These are phyloP conservation scores for Elymus sibiricus DNA, from an alignment of 176 grass and related monocot species.

Conservation along the genomic window DNA sequence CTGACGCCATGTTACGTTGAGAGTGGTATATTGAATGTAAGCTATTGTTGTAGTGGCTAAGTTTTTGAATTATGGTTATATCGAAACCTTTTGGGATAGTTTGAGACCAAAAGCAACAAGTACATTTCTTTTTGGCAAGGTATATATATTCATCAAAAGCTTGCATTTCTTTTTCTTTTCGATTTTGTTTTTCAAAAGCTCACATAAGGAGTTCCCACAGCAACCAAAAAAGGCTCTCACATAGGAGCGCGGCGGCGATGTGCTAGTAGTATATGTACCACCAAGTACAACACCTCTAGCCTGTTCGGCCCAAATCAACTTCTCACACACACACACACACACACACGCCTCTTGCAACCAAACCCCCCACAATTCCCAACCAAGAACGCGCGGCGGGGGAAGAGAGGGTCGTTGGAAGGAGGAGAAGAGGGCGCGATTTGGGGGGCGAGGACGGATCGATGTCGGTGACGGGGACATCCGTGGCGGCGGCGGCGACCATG, in stretches of 20 bases:
- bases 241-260: neutral
- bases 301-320: constrained; percentile 15
- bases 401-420: neutral
- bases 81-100: no score
- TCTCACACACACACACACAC: neutral
- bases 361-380: neutral
- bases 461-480: constrained; percentile 39
- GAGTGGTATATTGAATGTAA: no score
- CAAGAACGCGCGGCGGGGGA: constrained; percentile 28
- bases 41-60: no score
- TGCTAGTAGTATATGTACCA: neutral
- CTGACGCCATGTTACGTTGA: no score
- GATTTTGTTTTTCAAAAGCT: no score
- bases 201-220: no score
- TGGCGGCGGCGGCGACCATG: constrained; percentile 45
- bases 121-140: no score
- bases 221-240: neutral
- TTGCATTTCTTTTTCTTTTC: no score
- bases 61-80: no score
- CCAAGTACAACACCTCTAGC: neutral
- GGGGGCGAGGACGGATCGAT: neutral
- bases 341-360: neutral
- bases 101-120: no score
- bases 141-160: no score
- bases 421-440: neutral